Evolutionary conservation across 305 asterid species (phyloP), one percentile per base, ranked within the genome.

Genomic region (Fraxinus albicans): DNA sequence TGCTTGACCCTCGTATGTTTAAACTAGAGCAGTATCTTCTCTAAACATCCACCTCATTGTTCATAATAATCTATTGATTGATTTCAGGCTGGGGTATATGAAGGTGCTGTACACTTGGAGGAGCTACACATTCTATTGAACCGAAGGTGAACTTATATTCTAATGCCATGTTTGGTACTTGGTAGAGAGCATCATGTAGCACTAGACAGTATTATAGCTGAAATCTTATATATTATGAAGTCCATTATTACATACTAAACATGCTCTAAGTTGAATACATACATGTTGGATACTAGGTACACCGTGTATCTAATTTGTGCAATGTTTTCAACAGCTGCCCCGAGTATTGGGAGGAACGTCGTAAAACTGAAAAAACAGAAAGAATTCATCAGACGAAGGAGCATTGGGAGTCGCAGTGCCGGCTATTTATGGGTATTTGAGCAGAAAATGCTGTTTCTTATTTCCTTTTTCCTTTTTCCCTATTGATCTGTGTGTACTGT

Each of bases 361-460:
- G 95, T 10, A 92, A 88, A 81, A 63, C 88, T 33, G 99, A 96
- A 81, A 91, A 94, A 88, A 65, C 35, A 0, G 99, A 96, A 82
- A 86, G 99, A 72, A 84, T 96, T 79, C 85, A 81, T 83, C 98
- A 92, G 85, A 86, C 94, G 4, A 96, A 96, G 93, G 94, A 92
- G 86, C 95, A 96, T 58, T 94, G 99, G 99, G 99, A 96, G 80
- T 84, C 88, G 15, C 93, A 92, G 84, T 90, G 94, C 84, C 93
- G 95, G 21, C 86, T 94, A 15, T 91, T 96, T 86, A 81, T 80
- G 35, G 99, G 98, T 3, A 53, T 93, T 65, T 96, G 83, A 90
- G 63, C 78, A 58, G 21, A 81, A 79, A 12, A 82, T n/a, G 76
- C 33, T 44, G 76, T 58, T 23, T 76, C 15, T 25, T 40, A 0